Evolutionary conservation across 441 rosid genomes (phyloP).

Genomic region (Cnidoscolus chayamansa): DNA sequence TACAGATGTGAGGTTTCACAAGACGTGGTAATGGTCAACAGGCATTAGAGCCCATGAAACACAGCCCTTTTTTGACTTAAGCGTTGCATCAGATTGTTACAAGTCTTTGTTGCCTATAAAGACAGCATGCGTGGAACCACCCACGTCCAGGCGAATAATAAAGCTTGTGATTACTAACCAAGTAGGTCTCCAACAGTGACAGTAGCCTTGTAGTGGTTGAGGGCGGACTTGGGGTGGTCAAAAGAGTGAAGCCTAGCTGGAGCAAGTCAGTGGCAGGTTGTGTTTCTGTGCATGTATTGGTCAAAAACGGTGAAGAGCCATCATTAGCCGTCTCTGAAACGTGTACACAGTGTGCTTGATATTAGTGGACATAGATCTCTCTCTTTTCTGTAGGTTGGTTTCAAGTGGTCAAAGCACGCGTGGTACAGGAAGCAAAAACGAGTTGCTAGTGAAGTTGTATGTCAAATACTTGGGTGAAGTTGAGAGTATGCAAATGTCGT

Average conservation of each 20-base stretch:
- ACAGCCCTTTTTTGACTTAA: background rate
- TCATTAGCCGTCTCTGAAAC: conserved; percentile 19
- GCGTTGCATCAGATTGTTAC: background rate
- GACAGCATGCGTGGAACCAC: conserved; percentile 13
- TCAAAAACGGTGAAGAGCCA: conserved; percentile 18
- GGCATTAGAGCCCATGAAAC: conserved; percentile 8
- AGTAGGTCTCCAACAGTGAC: background rate
- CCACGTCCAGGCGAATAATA: background rate
- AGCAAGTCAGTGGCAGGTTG: conserved; percentile 1
- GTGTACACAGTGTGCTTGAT: background rate
- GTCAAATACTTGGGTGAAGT: background rate
- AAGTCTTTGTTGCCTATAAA: background rate
- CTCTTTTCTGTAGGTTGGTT: conserved; percentile 12
- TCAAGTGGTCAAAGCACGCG: conserved; percentile 29
- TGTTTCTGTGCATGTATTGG: conserved; percentile 6
- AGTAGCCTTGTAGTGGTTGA: background rate
- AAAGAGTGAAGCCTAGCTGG: conserved; percentile 25
- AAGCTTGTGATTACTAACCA: background rate
- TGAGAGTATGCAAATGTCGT: background rate
- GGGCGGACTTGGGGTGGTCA: conserved; percentile 15
- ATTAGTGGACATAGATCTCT: conserved; percentile 3
- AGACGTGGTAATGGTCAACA: conserved; percentile 22
- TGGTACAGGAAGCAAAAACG: conserved; percentile 10
- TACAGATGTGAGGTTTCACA: background rate
- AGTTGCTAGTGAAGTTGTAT: background rate